Evolutionary conservation across 129 eudicot genomes (phyloP).

Genomic region (Artemisia tridentata): DNA sequence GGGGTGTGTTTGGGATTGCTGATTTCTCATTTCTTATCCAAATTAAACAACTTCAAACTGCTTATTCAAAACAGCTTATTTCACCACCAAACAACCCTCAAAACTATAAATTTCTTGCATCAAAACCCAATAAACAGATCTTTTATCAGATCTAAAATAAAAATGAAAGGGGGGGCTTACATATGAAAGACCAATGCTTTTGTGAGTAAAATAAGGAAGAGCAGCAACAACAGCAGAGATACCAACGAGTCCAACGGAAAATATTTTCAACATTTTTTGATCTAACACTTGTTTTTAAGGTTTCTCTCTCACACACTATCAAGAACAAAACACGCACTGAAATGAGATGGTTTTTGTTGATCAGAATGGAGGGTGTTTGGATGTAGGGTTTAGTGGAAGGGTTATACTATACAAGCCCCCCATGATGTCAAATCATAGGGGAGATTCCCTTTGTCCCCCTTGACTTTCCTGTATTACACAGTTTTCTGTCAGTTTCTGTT

Average conservation of each 20-base stretch:
- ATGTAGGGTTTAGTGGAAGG: constrained; percentile 11
- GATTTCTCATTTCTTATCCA: too few relatives aligned
- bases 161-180: constrained; percentile 29
- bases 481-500: too few relatives aligned
- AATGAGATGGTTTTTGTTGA: not conserved
- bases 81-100: too few relatives aligned
- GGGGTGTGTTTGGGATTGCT: too few relatives aligned
- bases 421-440: too few relatives aligned
- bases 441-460: too few relatives aligned
- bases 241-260: constrained; percentile 97
- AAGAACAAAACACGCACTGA: not conserved
- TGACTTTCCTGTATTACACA: too few relatives aligned
- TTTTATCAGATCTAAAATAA: constrained; percentile 13
- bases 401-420: too few relatives aligned
- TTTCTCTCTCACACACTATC: constrained; percentile 17
- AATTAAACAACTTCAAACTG: too few relatives aligned
- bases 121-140: too few relatives aligned
- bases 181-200: constrained; percentile 85
- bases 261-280: constrained; percentile 62
- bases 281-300: not conserved
- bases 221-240: constrained; percentile 79
- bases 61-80: too few relatives aligned
- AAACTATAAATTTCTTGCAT: not conserved
- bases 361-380: constrained; percentile 12
- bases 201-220: constrained; percentile 79